phyloP scores from a whole-genome alignment of 805 yeast species.

The Candida krabiensis region DNA sequence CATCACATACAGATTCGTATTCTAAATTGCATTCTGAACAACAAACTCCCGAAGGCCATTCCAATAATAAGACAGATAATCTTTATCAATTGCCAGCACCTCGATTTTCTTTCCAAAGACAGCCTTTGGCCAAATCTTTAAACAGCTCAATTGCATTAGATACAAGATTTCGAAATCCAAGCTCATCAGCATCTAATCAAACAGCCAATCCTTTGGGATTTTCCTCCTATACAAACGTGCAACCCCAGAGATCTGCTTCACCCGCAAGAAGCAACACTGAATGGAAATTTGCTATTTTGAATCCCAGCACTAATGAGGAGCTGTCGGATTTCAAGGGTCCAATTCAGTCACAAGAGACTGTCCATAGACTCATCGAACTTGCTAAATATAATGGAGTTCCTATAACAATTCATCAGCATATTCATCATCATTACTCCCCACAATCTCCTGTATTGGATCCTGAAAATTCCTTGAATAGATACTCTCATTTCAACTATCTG shows the following conservation, averaged over 20 bases:
- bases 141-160: conserved; percentile 10
- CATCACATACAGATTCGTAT: neutral
- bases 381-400: conserved; percentile 58
- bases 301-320: conserved; percentile 43
- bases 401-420: conserved; percentile 80
- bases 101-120: conserved; percentile 17
- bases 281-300: conserved; percentile 60
- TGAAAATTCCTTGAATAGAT: conserved; percentile 55
- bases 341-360: conserved; percentile 53
- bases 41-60: neutral
- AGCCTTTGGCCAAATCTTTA: conserved; percentile 15
- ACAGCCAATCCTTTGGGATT: conserved; percentile 6
- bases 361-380: conserved; percentile 55
- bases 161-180: conserved; percentile 6
- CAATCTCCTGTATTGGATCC: conserved; percentile 43
- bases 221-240: conserved; percentile 6
- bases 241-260: conserved; percentile 29
- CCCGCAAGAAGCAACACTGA: conserved; percentile 42
- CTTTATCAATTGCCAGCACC: conserved; percentile 1
- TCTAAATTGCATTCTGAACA: neutral
- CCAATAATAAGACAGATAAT: neutral
- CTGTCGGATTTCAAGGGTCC: conserved; percentile 45
- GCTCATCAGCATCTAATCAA: conserved; percentile 13
- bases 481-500: conserved; percentile 70
- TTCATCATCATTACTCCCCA: conserved; percentile 72